Conservation (phyloP, 495 filamentous ascomycete species). For the Xylaria grammica region DNA sequence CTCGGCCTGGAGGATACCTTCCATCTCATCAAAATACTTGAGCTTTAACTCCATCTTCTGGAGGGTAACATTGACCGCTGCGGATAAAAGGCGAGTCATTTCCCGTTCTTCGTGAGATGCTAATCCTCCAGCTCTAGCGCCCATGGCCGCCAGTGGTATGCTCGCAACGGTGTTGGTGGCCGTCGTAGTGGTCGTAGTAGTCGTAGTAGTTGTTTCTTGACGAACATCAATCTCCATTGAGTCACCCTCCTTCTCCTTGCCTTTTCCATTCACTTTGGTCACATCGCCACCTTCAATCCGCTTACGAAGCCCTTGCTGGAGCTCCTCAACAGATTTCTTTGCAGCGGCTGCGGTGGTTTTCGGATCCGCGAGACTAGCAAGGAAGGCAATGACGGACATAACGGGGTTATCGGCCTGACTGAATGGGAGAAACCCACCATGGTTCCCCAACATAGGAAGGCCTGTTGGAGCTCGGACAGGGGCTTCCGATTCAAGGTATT, state of each 20-base stretch:
- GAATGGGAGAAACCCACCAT: slow-evolving; percentile 80
- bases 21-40: slow-evolving; percentile 95
- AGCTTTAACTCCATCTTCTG: slow-evolving; percentile 85
- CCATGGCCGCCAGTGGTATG: slow-evolving; percentile 81
- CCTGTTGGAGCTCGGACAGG: slow-evolving; percentile 62
- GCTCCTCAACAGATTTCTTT: slow-evolving; percentile 80
- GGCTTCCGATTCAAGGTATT: slow-evolving; percentile 79
- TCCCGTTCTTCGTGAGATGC: slow-evolving; percentile 95
- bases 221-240: slow-evolving; percentile 61
- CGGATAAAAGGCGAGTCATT: slow-evolving; percentile 88
- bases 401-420: slow-evolving; percentile 91
- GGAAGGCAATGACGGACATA: slow-evolving; percentile 90
- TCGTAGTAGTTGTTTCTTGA: slow-evolving; percentile 48
- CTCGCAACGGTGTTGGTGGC: slow-evolving; percentile 70
- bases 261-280: slow-evolving; percentile 52
- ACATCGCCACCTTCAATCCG: slow-evolving; percentile 72
- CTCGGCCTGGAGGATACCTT: slow-evolving; percentile 87
- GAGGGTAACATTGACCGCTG: slow-evolving; percentile 82
- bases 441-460: slow-evolving; percentile 64
- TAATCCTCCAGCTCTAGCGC: slow-evolving; percentile 83
- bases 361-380: slow-evolving; percentile 86
- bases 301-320: slow-evolving; percentile 73
- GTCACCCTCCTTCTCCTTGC: slow-evolving; percentile 62
- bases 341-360: slow-evolving; percentile 87
- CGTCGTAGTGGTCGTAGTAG: slow-evolving; percentile 49